Percentiles rank a stretch among this genome's conserved stretches.
Evolutionary conservation across 345 rosid species (phyloP).

Genomic region (Raphanus sativus): DNA sequence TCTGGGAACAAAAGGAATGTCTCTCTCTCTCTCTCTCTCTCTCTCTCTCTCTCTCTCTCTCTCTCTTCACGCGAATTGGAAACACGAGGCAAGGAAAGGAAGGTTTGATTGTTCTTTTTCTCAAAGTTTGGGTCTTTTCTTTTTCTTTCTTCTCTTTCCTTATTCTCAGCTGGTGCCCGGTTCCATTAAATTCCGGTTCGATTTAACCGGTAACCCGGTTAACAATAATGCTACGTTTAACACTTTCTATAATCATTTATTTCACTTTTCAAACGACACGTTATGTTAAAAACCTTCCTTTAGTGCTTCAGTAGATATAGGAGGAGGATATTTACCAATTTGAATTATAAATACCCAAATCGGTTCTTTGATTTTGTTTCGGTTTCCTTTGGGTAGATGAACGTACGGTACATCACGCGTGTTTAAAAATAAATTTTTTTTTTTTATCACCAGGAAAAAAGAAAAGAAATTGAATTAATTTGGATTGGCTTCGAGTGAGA

Average conservation of each 20-base stretch:
- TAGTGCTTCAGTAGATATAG: background rate
- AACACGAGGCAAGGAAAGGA: slow-evolving; percentile 27
- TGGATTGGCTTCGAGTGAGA: slow-evolving; percentile 34
- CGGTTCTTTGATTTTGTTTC: slow-evolving; percentile 5
- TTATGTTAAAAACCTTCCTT: background rate
- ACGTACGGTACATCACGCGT: slow-evolving; percentile 7
- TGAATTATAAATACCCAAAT: background rate
- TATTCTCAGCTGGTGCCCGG: slow-evolving; percentile 23
- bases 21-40: slow-evolving; percentile 25
- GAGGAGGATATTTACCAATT: background rate
- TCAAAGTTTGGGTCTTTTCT: slow-evolving; percentile 37
- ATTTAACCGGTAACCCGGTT: slow-evolving; percentile 14
- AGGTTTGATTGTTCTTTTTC: slow-evolving; percentile 32
- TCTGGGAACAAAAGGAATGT: slow-evolving; percentile 23
- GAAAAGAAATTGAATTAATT: background rate
- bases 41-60: slow-evolving; percentile 27
- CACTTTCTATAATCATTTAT: background rate
- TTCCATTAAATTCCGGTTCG: slow-evolving; percentile 17
- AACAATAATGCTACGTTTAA: background rate
- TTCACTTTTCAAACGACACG: background rate
- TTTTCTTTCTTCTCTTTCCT: slow-evolving; percentile 28
- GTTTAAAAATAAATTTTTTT: background rate
- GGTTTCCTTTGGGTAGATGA: slow-evolving; percentile 21
- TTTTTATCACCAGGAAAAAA: too few relatives aligned
- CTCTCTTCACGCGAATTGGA: slow-evolving; percentile 16